A percentile compares a stretch with the other conserved stretches of the same genome.
Conservation (phyloP, 257 asterid species). For the Solanum raphanifolium region DNA sequence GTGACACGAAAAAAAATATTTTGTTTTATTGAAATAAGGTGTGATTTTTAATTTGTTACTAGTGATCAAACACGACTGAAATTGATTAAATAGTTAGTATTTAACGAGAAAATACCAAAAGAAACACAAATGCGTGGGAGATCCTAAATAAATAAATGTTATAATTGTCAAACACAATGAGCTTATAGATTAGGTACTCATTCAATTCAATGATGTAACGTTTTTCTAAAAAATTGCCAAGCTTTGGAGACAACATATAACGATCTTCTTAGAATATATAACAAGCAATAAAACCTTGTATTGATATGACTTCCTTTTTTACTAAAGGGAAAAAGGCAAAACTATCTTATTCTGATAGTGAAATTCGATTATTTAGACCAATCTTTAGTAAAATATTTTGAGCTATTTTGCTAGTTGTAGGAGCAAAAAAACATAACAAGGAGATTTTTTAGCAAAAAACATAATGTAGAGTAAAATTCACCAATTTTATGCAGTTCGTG, state of each 20-base stretch:
- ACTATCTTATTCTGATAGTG: neutral
- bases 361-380: neutral
- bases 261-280: neutral
- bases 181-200: neutral
- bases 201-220: neutral
- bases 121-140: neutral
- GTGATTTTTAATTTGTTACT: neutral
- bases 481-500: neutral
- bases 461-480: neutral
- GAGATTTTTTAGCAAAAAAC: neutral
- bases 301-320: neutral
- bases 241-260: neutral
- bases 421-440: neutral
- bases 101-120: too few relatives aligned
- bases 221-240: neutral
- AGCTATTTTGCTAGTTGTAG: neutral
- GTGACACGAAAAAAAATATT: neutral
- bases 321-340: neutral
- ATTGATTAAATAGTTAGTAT: neutral
- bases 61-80: neutral
- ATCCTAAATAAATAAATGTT: neutral
- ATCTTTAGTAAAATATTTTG: neutral
- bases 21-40: neutral
- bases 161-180: neutral
- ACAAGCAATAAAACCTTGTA: neutral